Base-by-base conservation (phyloP, 2,329 filamentous ascomycete species). In the Calycina herbarum region DNA sequence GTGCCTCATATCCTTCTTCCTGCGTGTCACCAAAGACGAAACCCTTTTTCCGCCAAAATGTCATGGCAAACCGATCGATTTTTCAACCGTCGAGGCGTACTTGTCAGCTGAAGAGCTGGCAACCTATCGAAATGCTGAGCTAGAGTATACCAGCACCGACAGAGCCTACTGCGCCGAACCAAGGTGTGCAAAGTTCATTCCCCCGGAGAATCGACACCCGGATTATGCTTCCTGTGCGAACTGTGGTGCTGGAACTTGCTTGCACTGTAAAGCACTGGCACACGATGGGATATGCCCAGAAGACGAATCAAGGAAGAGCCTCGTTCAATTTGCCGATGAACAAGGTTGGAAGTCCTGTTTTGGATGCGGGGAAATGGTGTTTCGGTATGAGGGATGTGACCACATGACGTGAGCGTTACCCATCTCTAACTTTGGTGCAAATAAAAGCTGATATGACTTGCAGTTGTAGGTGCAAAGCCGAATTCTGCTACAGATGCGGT, bases 401-500 rank as follows among this genome's bases (percentile, higher is more conserved):
- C 68, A 71, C 48, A 71, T 71, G 64, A 71, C 63, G 66, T 71
- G 59, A 68, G 65, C 64, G 10, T 5, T 24, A 48, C 31, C 62
- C 61, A 63, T 11, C 64, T 13, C 66, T 68, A 57, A 20, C 57
- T 27, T 42, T 66, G 13, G 58, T 65, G 15, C 17, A 48, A 48
- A 48, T 60, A 57, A 40, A 64, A 48, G 63, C 59, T 70, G 29
- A 70, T 40, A 6, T 29, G 60, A 64, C 68, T 63, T 24, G 64
- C 38, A 71, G 69, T 58, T 71, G 67, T 63, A 68, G 66, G 65
- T 71, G 69, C 48, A 62, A 57, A 35, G 64, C 69, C 42, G 59
- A 71, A 54, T 71, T 70, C 66, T 71, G 70, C 64, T 71, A 71
- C 42, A 69, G 59, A 67, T 71, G 65, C 61, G 66, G 66, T n/a